Evolutionary conservation across 768 basidiomycete genomes (phyloP).

Genomic region (Paxillus rubicundulus): DNA sequence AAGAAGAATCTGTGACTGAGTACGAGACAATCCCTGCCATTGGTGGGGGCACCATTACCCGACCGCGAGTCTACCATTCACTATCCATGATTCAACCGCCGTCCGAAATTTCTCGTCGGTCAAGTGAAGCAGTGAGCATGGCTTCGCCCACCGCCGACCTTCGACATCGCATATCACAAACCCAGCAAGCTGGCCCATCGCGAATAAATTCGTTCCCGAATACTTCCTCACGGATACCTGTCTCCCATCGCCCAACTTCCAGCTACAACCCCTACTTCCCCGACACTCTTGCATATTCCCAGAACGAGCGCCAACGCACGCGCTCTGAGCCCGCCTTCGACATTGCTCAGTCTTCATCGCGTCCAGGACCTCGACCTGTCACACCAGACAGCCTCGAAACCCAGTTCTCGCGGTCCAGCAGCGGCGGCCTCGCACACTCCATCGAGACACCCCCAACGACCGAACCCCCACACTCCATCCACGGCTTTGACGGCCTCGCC

Average conservation of each 20-base stretch:
- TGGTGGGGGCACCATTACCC: conserved; percentile 83
- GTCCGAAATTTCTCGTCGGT: conserved; percentile 15
- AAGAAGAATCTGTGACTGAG: conserved; percentile 44
- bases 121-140: conserved; percentile 72
- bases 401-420: conserved; percentile 47
- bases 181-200: conserved; percentile 9
- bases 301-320: conserved; percentile 5
- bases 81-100: conserved; percentile 71
- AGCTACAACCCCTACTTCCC: conserved; percentile 16
- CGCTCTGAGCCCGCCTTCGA: conserved; percentile 18
- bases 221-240: conserved; percentile 7
- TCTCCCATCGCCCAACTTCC: conserved; percentile 21
- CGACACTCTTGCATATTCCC: conserved; percentile 1
- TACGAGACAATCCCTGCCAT: conserved; percentile 91
- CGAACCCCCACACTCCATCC: conserved; percentile 23
- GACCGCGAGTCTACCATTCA: conserved; percentile 82
- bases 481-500: conserved; percentile 16
- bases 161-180: conserved; percentile 1
- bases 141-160: conserved; percentile 78
- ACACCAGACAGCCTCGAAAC: conserved; percentile 55
- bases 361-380: conserved; percentile 32
- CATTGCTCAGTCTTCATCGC: conserved; percentile 24
- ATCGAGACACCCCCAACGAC: conserved; percentile 46
- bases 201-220: conserved; percentile 8
- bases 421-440: conserved; percentile 43